Conservation (phyloP, 169 alveolate genomes). For the Neospora caninum region DNA sequence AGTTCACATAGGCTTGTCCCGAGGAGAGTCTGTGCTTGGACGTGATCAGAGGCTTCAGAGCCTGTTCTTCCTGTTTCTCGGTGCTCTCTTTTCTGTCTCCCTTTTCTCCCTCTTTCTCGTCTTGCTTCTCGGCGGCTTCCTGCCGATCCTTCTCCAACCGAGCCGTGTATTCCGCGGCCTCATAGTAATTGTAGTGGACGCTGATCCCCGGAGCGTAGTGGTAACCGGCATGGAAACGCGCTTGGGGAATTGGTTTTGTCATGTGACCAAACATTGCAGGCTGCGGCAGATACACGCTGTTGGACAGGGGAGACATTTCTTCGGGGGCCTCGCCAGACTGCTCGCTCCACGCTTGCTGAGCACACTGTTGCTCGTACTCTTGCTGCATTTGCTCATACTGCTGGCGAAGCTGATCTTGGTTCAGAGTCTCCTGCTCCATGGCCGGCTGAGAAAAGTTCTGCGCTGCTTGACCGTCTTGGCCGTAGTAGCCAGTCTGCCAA, state of each 20-base stretch:
- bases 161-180: constrained; percentile 18
- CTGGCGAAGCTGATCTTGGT: background rate
- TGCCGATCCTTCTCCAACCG: background rate
- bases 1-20: constrained; percentile 5
- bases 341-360: background rate
- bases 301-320: background rate
- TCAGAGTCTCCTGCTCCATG: background rate
- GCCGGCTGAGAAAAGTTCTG: background rate
- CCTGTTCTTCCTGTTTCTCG: background rate
- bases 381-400: background rate
- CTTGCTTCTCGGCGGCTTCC: background rate
- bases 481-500: background rate
- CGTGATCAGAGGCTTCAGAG: constrained; percentile 13
- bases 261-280: background rate
- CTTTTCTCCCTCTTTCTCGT: background rate
- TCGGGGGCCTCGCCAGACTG: background rate
- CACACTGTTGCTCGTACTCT: background rate
- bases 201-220: constrained; percentile 35
- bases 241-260: constrained; percentile 13
- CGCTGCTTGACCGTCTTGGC: background rate
- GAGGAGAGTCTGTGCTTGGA: constrained; percentile 4
- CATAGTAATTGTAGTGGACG: constrained; percentile 42
- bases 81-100: background rate
- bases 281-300: constrained; percentile 44
- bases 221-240: constrained; percentile 42